Percentiles rank a stretch among this genome's conserved stretches.
Conservation (phyloP, 1,284 basidiomycete species). For the Melampsora larici-populina region DNA sequence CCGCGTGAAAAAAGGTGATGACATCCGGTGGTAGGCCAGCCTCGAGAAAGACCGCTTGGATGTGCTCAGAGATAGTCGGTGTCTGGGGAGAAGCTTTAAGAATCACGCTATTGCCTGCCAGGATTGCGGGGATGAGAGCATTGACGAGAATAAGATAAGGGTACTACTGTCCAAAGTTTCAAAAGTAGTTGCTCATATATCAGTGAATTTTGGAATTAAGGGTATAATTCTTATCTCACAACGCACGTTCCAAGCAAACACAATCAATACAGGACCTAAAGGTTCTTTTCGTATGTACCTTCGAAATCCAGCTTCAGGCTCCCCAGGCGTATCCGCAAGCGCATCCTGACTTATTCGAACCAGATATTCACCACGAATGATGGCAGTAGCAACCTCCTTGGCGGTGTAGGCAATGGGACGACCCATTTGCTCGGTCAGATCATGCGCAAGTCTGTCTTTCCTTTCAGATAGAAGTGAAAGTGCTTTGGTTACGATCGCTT, state of each 20-base stretch:
- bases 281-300: constrained; percentile 77
- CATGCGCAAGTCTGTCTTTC: constrained; percentile 67
- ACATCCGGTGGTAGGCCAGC: constrained; percentile 75
- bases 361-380: constrained; percentile 78
- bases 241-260: constrained; percentile 83
- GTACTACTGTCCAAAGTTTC: constrained; percentile 55
- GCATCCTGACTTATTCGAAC: constrained; percentile 73
- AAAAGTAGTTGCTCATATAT: constrained; percentile 4
- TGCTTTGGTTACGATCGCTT: constrained; percentile 59
- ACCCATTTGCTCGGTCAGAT: constrained; percentile 76
- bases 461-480: constrained; percentile 73
- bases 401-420: constrained; percentile 73
- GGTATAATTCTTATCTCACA: constrained; percentile 15
- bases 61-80: constrained; percentile 76
- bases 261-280: constrained; percentile 79
- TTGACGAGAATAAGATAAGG: constrained; percentile 87
- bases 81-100: constrained; percentile 95
- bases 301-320: constrained; percentile 56
- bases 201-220: background rate
- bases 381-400: constrained; percentile 75
- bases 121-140: constrained; percentile 78
- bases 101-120: constrained; percentile 82
- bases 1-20: constrained; percentile 74
- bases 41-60: constrained; percentile 65
- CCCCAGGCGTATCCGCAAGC: constrained; percentile 77